phyloP scores from a whole-genome alignment of 306 rosid species.

The Styphnolobium japonicum region DNA sequence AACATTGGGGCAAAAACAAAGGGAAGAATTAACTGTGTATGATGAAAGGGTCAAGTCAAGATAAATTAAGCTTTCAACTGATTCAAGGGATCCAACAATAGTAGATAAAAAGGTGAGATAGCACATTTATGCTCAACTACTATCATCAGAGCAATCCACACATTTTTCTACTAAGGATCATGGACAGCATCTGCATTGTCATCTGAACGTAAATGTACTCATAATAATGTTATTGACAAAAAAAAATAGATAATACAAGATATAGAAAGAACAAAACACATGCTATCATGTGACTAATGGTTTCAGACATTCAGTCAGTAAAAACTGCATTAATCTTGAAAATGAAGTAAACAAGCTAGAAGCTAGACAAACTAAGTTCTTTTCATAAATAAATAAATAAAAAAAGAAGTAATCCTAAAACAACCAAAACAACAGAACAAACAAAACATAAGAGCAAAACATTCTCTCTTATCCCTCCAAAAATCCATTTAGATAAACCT shows the following conservation, averaged over 20 bases:
- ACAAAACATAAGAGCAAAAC: too few relatives aligned
- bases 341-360: not conserved
- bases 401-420: too few relatives aligned
- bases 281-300: not conserved
- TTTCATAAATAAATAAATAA: too few relatives aligned
- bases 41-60: not conserved
- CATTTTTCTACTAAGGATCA: too few relatives aligned
- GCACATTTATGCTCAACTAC: not conserved
- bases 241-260: too few relatives aligned
- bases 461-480: too few relatives aligned
- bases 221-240: not conserved
- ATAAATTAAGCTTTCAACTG: not conserved
- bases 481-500: too few relatives aligned
- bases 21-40: not conserved
- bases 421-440: too few relatives aligned
- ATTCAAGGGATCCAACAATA: not conserved
- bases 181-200: not conserved
- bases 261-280: not conserved
- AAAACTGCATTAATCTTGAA: not conserved
- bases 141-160: not conserved
- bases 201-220: not conserved
- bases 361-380: not conserved
- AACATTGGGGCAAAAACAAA: not conserved
- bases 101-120: not conserved
- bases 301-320: not conserved